phyloP scores from a whole-genome alignment of 805 yeast species.

The Candida coquimbonensis region DNA sequence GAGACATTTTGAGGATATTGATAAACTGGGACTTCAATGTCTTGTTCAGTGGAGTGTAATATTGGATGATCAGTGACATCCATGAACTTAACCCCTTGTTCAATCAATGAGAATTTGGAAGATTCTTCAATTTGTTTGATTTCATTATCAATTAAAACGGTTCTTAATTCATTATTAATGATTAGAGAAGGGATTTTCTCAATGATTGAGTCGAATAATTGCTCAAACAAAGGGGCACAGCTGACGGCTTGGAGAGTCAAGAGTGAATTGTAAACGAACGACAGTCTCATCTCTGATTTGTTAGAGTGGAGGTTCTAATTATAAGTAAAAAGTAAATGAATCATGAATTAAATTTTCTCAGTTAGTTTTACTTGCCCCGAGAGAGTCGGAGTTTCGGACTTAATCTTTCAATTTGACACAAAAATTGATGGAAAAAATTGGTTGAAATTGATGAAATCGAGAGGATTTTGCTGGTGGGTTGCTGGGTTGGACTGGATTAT shows the following conservation, averaged over 20 bases:
- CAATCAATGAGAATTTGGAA: conserved; percentile 37
- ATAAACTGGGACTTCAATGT: conserved; percentile 24
- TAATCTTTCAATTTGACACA: too few species aligned
- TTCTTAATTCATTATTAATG: conserved; percentile 2
- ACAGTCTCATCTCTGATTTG: not conserved
- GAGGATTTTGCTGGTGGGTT: too few species aligned
- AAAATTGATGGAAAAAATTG: too few species aligned
- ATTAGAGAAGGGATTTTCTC: not conserved
- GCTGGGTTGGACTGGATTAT: too few species aligned
- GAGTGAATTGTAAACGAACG: not conserved
- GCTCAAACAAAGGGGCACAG: not conserved
- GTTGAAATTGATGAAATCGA: too few species aligned
- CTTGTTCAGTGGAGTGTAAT: conserved; percentile 10
- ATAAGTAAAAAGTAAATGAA: not conserved
- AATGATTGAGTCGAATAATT: not conserved
- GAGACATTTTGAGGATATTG: conserved; percentile 45
- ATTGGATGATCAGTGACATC: conserved; percentile 48
- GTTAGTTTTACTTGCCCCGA: too few species aligned
- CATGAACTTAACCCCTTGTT: conserved; percentile 48
- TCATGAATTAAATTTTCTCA: too few species aligned
- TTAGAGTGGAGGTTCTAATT: not conserved
- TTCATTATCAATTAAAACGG: conserved; percentile 13
- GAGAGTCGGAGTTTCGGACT: too few species aligned
- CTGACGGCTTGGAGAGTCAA: not conserved
- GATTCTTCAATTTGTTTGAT: conserved; percentile 30